Evolutionary conservation across 768 basidiomycete genomes (phyloP), one percentile per base, ranked within the genome.

Genomic region (Calvatia gigantea): DNA sequence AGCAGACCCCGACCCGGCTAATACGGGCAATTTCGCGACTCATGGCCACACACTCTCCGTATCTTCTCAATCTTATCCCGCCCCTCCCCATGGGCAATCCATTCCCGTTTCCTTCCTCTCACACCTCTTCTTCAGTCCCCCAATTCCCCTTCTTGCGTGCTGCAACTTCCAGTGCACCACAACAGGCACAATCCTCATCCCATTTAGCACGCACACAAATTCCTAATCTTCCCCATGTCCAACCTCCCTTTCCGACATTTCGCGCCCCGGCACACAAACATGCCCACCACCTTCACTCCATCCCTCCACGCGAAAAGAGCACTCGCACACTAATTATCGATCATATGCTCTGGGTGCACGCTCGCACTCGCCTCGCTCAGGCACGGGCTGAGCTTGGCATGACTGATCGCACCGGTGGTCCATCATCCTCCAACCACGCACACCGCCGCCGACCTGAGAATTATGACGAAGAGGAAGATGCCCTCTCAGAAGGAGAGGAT

Each of bases 301-400:
- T 94, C 29, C 91, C 91, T 2, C 91, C 89, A 2, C 74, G 89
- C 35, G 91, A 94, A 69, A 94, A 93, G 74, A 89, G 87, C n/a
- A 92, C 91, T 6, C 76, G 90, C 29, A 93, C 90, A 8, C 76
- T 93, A 54, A 94, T 93, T 62, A 83, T 94, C 54, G 91, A 94
- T 69, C 88, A 93, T 69, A 84, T 91, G 78, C 74, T 92, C 46
- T 93, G 88, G 89, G 87, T 86, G 6, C 91, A 93, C 69, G 79
- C 58, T 12, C 52, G 61, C 37, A 62, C 61, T 6, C 80, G 91
- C 56, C 89, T 91, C 60, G 84, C 86, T 6, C 91, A 94, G 68
- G 90, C 87, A 3, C 81, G 90, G 28, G 89, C 89, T 51, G 91
- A 92, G 68, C 80, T 94, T 9, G 89, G 87, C 32, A 91, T 92